Evolutionary conservation across 1,284 basidiomycete species (phyloP).

Genomic region (Microbotryum silenes-acaulis): DNA sequence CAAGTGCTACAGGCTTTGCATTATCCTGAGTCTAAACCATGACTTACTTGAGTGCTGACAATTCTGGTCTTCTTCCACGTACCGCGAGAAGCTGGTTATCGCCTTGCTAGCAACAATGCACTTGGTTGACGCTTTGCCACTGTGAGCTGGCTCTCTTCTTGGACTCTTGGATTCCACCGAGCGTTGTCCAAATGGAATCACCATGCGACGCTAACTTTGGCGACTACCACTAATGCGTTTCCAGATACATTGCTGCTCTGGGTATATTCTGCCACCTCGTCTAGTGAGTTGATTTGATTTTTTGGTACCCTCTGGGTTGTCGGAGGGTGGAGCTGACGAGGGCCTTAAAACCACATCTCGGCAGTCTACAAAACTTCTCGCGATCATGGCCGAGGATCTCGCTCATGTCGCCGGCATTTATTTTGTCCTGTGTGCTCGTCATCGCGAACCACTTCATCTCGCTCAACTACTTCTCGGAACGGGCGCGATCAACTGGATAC

Average conservation of each 20-base stretch:
- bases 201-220: not conserved
- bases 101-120: slow-evolving; percentile 66
- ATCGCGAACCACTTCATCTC: slow-evolving; percentile 83
- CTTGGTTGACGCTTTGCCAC: slow-evolving; percentile 67
- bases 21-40: too few relatives aligned
- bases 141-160: slow-evolving; percentile 34
- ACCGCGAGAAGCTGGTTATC: slow-evolving; percentile 59
- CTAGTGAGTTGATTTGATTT: slow-evolving; percentile 45
- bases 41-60: too few relatives aligned
- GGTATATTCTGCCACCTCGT: slow-evolving; percentile 73
- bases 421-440: slow-evolving; percentile 73
- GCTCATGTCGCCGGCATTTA: slow-evolving; percentile 68
- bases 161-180: too few relatives aligned
- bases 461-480: slow-evolving; percentile 81
- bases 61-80: too few relatives aligned
- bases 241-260: slow-evolving; percentile 55
- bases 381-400: slow-evolving; percentile 81
- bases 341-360: not conserved
- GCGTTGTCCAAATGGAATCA: too few relatives aligned
- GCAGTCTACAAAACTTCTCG: slow-evolving; percentile 67
- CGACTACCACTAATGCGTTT: not conserved
- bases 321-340: not conserved
- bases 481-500: slow-evolving; percentile 41
- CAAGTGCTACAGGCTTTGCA: too few relatives aligned
- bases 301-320: not conserved